A percentile compares a stretch with the other conserved stretches of the same genome.
Evolutionary conservation across 768 basidiomycete genomes (phyloP).

Genomic region (Tephrocybe sp.): DNA sequence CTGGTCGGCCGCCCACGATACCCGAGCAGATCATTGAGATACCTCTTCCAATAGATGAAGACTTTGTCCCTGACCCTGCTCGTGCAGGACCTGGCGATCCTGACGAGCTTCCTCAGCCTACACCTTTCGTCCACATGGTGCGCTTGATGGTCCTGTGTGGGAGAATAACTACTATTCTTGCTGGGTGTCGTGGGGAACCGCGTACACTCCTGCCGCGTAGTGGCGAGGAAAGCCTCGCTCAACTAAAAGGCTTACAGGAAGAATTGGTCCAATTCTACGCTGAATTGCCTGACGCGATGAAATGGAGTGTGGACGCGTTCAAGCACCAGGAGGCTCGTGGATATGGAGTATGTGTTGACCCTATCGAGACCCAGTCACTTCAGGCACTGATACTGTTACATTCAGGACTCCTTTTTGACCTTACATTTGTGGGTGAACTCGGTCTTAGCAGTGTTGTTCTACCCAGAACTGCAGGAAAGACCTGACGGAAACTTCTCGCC

Average conservation of each 20-base stretch:
- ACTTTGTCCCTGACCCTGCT: slow-evolving; percentile 11
- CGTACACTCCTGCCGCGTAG: slow-evolving; percentile 11
- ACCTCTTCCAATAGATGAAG: slow-evolving; percentile 16
- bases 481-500: slow-evolving; percentile 4
- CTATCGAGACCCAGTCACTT: not conserved
- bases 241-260: slow-evolving; percentile 8
- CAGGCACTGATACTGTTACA: not conserved
- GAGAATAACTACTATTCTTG: slow-evolving; percentile 12
- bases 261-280: slow-evolving; percentile 15
- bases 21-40: slow-evolving; percentile 17
- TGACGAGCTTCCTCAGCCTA: slow-evolving; percentile 12
- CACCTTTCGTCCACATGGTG: slow-evolving; percentile 14
- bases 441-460: slow-evolving; percentile 11
- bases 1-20: slow-evolving; percentile 14
- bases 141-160: slow-evolving; percentile 14
- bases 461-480: slow-evolving; percentile 13
- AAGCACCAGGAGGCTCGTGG: slow-evolving; percentile 16
- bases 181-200: slow-evolving; percentile 11
- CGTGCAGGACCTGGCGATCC: slow-evolving; percentile 5
- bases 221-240: not conserved
- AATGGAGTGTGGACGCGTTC: slow-evolving; percentile 17
- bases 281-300: slow-evolving; percentile 12
- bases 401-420: slow-evolving; percentile 15
- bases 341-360: slow-evolving; percentile 9
- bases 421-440: slow-evolving; percentile 15